A percentile compares a stretch with the other conserved stretches of the same genome.
Conservation (phyloP, 75 land plant species). For the Pinus albicaulis region DNA sequence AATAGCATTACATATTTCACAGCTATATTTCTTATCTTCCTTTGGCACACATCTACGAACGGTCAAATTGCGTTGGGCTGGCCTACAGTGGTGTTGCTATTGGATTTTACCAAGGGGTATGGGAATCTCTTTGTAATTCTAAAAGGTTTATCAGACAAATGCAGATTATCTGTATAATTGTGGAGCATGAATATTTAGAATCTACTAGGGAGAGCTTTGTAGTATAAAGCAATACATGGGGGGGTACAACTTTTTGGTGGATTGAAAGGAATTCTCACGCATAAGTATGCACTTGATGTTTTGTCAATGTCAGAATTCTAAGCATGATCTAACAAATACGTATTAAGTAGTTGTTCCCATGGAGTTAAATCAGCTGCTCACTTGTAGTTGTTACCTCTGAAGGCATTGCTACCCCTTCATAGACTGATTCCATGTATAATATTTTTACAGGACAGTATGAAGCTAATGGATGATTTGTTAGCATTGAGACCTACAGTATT, state of each 20-base stretch:
- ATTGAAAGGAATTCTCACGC: neutral
- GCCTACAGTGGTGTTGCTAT: slow-evolving; percentile 73
- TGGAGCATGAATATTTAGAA: neutral
- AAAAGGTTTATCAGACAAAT: neutral
- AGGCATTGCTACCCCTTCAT: neutral
- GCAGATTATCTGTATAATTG: neutral
- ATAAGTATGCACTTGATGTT: neutral
- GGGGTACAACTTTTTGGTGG: neutral
- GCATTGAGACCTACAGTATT: slow-evolving; percentile 86
- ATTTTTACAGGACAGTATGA: slow-evolving; percentile 77
- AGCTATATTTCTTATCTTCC: slow-evolving; percentile 98
- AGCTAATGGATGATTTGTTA: slow-evolving; percentile 94
- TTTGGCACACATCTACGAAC: slow-evolving; percentile 96
- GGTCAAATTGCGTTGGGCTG: slow-evolving; percentile 61
- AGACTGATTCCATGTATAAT: slow-evolving; percentile 3
- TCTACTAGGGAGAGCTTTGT: neutral
- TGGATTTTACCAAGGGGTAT: slow-evolving; percentile 99
- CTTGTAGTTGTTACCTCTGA: neutral
- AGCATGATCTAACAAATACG: neutral
- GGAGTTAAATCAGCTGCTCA: too few relatives aligned
- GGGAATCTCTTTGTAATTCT: neutral
- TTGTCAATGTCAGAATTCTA: neutral
- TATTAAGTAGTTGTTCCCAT: neutral
- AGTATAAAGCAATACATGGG: neutral
- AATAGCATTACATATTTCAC: slow-evolving; percentile 9